Base-by-base conservation (phyloP, 495 filamentous ascomycete species). In the Aeminium ludgeri region DNA sequence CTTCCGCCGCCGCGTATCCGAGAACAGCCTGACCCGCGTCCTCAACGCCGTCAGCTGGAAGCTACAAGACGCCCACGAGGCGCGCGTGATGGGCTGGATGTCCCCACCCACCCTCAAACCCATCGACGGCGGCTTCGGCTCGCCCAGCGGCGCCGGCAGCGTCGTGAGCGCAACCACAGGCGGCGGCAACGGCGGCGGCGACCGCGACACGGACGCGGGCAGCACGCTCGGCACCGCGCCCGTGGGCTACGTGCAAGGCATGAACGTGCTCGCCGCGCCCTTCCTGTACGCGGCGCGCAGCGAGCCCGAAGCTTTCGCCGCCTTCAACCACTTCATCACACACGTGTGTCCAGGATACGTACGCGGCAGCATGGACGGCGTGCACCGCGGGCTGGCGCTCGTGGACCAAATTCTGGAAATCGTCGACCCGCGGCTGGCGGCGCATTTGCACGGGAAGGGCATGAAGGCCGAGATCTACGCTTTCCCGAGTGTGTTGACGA, bases 191-290 rank as follows among this genome's bases (percentile, higher is more conserved):
- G 20, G 34, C 1, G 33, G n/a, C n/a, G n/a, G n/a, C n/a, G n/a
- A n/a, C n/a, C n/a, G n/a, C n/a, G n/a, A n/a, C n/a, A n/a, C n/a
- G n/a, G n/a, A n/a, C n/a, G n/a, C n/a, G n/a, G n/a, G n/a, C n/a
- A n/a, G n/a, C n/a, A n/a, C n/a, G 33, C 6, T 69, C 76, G n/a
- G n/a, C n/a, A n/a, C n/a, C n/a, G n/a, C n/a, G n/a, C n/a, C n/a
- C 11, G 80, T 81, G 10, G 83, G 82, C 39, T 99, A 99, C 56
- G 91, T 96, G 4, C 89, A 99, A 56, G 89, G 89, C 43, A 96
- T 97, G 89, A 97, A 96, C 55, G 87, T 96, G n/a, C 72, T 97
- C n/a, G 86, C 83, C 28, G 89, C 89, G 7, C 91, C 89, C 0
- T 95, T 99, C 52, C 69, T 96, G 31, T 99, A 99, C 59, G 85